phyloP scores from a whole-genome alignment of 2,329 filamentous ascomycete genomes.

The Colletotrichum scovillei region DNA sequence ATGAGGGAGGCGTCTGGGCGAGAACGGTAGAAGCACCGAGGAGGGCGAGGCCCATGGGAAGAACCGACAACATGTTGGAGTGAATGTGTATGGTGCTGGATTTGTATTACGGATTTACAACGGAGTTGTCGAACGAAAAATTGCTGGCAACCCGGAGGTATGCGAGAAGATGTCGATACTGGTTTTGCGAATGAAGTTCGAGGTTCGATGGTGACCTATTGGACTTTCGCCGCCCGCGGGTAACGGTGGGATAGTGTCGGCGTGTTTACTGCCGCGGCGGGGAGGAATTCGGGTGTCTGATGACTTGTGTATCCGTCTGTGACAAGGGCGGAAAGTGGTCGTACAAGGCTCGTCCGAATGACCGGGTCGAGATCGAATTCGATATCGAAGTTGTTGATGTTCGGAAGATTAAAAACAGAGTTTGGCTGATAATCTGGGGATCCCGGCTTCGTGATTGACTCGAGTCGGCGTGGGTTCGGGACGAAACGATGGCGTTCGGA shows the following conservation, averaged over 20 bases:
- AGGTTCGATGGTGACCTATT: neutral
- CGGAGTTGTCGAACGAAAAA: neutral
- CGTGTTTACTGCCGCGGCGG: slow-evolving; percentile 19
- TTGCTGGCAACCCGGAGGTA: neutral
- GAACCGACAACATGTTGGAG: slow-evolving; percentile 35
- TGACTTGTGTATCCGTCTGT: neutral
- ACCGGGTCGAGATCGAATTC: neutral
- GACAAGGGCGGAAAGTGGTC: neutral
- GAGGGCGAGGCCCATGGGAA: slow-evolving; percentile 52
- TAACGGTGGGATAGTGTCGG: neutral
- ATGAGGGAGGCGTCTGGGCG: slow-evolving; percentile 50
- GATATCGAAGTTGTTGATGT: neutral
- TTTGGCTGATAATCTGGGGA: neutral
- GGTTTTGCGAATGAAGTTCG: neutral
- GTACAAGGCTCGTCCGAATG: neutral
- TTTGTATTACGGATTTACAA: slow-evolving; percentile 1
- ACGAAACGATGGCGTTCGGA: slow-evolving; percentile 8
- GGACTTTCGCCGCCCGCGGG: slow-evolving; percentile 23
- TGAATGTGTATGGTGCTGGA: neutral
- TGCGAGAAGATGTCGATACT: neutral
- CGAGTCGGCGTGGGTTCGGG: neutral
- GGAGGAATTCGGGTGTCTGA: slow-evolving; percentile 25
- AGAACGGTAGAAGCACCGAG: slow-evolving; percentile 52
- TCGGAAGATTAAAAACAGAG: neutral
- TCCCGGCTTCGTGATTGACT: slow-evolving; percentile 4